These are phyloP conservation scores for Yamadazyma endophytica DNA, from an alignment of 805 yeast genomes.

Conservation along the genomic window DNA sequence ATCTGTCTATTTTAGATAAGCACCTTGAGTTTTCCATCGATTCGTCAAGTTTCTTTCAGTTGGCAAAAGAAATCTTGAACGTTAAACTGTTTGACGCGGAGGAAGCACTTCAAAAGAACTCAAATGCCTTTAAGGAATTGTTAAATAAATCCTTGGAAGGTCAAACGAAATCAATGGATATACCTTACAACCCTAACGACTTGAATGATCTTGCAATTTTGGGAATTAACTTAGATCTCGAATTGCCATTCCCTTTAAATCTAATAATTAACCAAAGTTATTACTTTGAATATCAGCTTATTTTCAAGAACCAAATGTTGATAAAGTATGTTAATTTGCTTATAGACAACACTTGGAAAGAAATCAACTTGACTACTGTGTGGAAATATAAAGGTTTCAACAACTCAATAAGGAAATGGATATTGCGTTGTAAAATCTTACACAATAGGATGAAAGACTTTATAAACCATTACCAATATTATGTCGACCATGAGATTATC, in stretches of 20 bases:
- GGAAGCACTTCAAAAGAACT: slow-evolving; percentile 34
- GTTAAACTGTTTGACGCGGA: slow-evolving; percentile 54
- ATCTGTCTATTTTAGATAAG: slow-evolving; percentile 5
- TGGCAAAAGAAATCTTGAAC: slow-evolving; percentile 46
- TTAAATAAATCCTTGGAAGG: slow-evolving; percentile 39
- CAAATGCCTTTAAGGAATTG: slow-evolving; percentile 35
- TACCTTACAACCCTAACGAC: slow-evolving; percentile 18
- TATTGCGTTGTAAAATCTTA: slow-evolving; percentile 49
- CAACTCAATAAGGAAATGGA: slow-evolving; percentile 46
- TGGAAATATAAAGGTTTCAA: slow-evolving; percentile 58
- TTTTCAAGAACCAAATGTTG: slow-evolving; percentile 66
- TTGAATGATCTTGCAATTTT: slow-evolving; percentile 43
- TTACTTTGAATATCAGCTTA: slow-evolving; percentile 70
- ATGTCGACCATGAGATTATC: slow-evolving; percentile 56
- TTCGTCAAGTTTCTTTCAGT: slow-evolving; percentile 39
- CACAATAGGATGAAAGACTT: slow-evolving; percentile 57
- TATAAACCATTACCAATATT: slow-evolving; percentile 50
- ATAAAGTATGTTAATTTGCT: slow-evolving; percentile 59
- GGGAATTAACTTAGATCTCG: slow-evolving; percentile 50
- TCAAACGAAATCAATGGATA: slow-evolving; percentile 9
- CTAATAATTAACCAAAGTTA: slow-evolving; percentile 67
- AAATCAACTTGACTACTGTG: slow-evolving; percentile 55
- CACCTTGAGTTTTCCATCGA: slow-evolving; percentile 38
- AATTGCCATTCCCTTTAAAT: slow-evolving; percentile 86
- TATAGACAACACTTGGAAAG: slow-evolving; percentile 68